phyloP scores from a whole-genome alignment of 345 rosid genomes.

The Corymbia maculata region DNA sequence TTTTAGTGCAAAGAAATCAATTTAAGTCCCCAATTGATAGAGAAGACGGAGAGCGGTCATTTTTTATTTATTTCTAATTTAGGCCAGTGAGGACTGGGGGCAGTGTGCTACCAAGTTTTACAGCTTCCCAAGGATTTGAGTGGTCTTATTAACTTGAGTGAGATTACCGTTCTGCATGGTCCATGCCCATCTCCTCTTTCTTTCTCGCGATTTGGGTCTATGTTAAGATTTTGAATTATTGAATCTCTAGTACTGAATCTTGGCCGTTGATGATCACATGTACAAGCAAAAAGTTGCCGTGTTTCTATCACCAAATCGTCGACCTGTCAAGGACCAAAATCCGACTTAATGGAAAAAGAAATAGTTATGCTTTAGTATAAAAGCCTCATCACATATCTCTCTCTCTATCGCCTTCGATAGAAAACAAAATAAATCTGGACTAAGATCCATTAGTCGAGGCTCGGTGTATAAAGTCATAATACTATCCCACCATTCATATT shows the following conservation, averaged over 20 bases:
- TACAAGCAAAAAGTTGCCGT: too few relatives aligned
- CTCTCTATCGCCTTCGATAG: neutral
- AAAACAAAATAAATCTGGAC: too few relatives aligned
- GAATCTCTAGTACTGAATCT: too few relatives aligned
- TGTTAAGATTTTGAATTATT: too few relatives aligned
- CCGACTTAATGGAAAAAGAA: neutral
- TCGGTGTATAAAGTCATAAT: neutral
- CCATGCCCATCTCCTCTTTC: too few relatives aligned
- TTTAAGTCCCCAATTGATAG: neutral
- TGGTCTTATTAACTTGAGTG: too few relatives aligned
- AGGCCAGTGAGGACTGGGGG: neutral
- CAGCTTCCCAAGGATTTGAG: neutral
- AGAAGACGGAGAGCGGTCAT: neutral
- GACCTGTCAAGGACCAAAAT: neutral
- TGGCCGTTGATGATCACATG: too few relatives aligned
- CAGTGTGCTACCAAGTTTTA: neutral
- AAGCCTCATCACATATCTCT: neutral
- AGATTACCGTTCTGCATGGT: too few relatives aligned
- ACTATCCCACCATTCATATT: too few relatives aligned
- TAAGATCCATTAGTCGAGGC: neutral
- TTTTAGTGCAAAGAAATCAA: neutral
- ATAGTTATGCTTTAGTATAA: neutral
- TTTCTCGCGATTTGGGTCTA: too few relatives aligned
- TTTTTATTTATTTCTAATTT: too few relatives aligned
- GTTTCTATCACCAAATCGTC: too few relatives aligned